phyloP scores from a whole-genome alignment of 1,284 basidiomycete genomes.

The Pterulicium gracile region DNA sequence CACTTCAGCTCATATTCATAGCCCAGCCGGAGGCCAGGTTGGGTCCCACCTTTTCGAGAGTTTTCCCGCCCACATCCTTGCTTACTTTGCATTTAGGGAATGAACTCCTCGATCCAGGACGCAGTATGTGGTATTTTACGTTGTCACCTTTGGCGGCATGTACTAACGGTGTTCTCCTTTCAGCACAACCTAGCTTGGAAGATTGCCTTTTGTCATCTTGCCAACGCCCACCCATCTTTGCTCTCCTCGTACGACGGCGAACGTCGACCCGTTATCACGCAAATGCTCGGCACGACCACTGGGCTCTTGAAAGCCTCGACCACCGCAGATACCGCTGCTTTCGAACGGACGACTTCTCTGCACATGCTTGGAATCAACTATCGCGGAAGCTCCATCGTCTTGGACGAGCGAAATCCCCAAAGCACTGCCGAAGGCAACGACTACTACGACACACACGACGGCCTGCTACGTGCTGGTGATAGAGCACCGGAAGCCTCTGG shows the following conservation, averaged over 20 bases:
- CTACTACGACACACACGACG: constrained; percentile 13
- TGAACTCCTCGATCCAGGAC: constrained; percentile 30
- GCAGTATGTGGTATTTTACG: constrained; percentile 16
- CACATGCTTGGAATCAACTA: constrained; percentile 35
- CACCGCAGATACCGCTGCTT: not conserved
- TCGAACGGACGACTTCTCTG: constrained; percentile 11
- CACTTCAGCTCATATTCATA: constrained; percentile 32
- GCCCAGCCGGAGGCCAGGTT: constrained; percentile 26
- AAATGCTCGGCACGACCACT: constrained; percentile 22
- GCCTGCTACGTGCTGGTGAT: constrained; percentile 18
- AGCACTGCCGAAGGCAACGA: constrained; percentile 13
- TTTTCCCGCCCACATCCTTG: not conserved
- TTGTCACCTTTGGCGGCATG: constrained; percentile 1
- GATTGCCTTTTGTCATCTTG: constrained; percentile 24
- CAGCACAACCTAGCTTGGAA: constrained; percentile 34
- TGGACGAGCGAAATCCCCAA: constrained; percentile 23
- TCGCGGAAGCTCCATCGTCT: constrained; percentile 31
- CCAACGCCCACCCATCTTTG: constrained; percentile 18
- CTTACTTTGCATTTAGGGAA: constrained; percentile 18
- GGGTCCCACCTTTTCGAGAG: not conserved
- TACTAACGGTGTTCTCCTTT: not conserved
- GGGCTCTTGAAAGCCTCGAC: not conserved
- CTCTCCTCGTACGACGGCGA: constrained; percentile 24
- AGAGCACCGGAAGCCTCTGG: constrained; percentile 22
- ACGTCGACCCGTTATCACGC: constrained; percentile 26